Conservation (phyloP, 176 grass and related monocot species). For the Rhipidocladum racemiflorum region DNA sequence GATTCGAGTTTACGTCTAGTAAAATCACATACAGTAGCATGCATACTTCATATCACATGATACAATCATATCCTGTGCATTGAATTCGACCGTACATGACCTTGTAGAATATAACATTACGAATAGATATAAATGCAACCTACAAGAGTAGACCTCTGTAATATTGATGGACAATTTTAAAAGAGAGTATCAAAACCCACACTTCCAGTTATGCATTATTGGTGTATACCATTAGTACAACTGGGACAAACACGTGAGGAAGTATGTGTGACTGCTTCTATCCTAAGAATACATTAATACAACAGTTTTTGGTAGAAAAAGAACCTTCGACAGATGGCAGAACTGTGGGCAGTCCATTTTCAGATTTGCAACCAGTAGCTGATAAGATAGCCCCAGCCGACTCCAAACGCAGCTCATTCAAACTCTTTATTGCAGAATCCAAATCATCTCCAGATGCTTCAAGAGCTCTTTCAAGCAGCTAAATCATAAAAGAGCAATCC, state of each 20-base stretch:
- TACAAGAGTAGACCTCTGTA: background rate
- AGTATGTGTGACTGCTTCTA: background rate
- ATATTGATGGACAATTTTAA: background rate
- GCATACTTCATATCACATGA: background rate
- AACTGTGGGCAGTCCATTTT: slow-evolving; percentile 40
- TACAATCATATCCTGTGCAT: background rate
- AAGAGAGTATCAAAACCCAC: background rate
- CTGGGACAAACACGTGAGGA: background rate
- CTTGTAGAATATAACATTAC: background rate
- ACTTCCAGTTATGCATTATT: background rate
- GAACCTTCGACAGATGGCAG: slow-evolving; percentile 43
- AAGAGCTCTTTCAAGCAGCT: slow-evolving; percentile 79
- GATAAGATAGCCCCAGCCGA: slow-evolving; percentile 39
- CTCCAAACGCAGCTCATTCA: slow-evolving; percentile 61
- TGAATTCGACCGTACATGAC: background rate
- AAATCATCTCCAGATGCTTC: slow-evolving; percentile 84
- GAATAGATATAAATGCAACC: background rate
- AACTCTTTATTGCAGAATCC: slow-evolving; percentile 79
- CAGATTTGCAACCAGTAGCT: slow-evolving; percentile 32
- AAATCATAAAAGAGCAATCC: slow-evolving; percentile 33
- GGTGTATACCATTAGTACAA: background rate
- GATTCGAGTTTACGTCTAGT: background rate
- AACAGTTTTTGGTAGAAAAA: background rate
- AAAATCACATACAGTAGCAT: background rate
- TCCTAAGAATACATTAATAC: background rate